Evolutionary conservation across 2,329 filamentous ascomycete genomes (phyloP), one percentile per base, ranked within the genome.

Genomic region (Claviceps monticola): DNA sequence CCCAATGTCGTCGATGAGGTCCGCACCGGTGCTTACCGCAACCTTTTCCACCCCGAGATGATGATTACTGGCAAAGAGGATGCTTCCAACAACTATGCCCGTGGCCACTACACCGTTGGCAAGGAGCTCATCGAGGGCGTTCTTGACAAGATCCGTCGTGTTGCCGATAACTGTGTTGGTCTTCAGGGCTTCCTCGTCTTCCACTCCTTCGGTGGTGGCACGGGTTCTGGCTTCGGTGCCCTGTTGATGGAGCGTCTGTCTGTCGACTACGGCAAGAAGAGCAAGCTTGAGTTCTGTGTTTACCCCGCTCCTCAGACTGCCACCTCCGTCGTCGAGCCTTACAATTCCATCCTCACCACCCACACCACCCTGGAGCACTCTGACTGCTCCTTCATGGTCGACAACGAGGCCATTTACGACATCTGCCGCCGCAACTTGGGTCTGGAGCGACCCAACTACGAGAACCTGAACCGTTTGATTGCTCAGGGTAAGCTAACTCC

Each of bases 41-140:
- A 81, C 68, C 85, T 98, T 59, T 97, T 97, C 83, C 93, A 97
- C 79, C 93, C 93, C 55, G 93, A 97, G 76, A 86, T 94, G 76
- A 95, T 98, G 91, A 96, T 98, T 74, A 95, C 88, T 59, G 93
- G 93, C 75, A 97, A 97, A 84, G 93, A 97, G 81, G 93, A 97
- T 83, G 93, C 93, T 61, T 96, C 91, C 62, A 98, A 98, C 86
- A 98, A 98, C 84, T 97, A 97, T 69, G 93, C 93, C 64, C 91
- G 93, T 81, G 93, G 93, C 62, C 93, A 98, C 80, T 98, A 98
- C 82, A 98, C 93, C 58, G 90, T 97, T 64, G 93, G 93, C 71
- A 97, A 97, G 82, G 93, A 98, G 80, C 83, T 98, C 72, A 96
- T 97, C 64, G 93, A 98, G 72, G 84, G 90, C 71, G 93, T 97